Base-by-base conservation (phyloP, 768 basidiomycete species). In the Auricularia cornea region DNA sequence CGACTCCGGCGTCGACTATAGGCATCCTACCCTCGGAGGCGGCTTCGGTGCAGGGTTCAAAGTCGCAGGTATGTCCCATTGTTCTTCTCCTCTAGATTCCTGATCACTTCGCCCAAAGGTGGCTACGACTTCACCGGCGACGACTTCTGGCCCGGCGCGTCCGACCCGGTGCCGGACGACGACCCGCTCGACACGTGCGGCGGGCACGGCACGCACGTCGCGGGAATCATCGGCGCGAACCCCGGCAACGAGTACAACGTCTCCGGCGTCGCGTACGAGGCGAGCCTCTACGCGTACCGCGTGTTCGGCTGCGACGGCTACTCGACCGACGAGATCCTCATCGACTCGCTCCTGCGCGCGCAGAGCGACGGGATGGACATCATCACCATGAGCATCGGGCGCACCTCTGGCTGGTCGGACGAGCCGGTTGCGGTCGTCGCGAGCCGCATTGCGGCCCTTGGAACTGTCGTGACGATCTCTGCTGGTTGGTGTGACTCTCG, bases 341-440 rank as follows among this genome's bases (percentile, higher is more conserved):
- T 84, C 38, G 80, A 83, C 20, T 83, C 83, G 2, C 72, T 85
- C 16, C 76, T 85, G 4, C 78, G 70, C 60, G 85, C 81, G 14
- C 73, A 78, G 29, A 72, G 71, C 8, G 86, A 86, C 30, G 82
- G 80, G 0, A 76, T 81, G 65, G 83, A 89, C 69, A 80, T 91
- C 64, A 74, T 90, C 65, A 84, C 83, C 3, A 72, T 90, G 67
- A 86, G 84, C 20, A 71, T 89, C 5, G 87, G 87, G 38, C 82
- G 83, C 12, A 66, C 79, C 3, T 78, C 81, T 64, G 87, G 86
- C 3, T 90, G 87, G 87, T 84, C 86, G 1, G 81, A 84, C 68
- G 76, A 78, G 29, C 73, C 81, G 10, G 72, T 75, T 54, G 69
- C 82, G 11, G 85, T 87, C 1, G 77, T 88, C 3, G 82, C 86